These are phyloP conservation scores for Phylloporus sp. DNA, from an alignment of 768 basidiomycete genomes.

Conservation along the genomic window DNA sequence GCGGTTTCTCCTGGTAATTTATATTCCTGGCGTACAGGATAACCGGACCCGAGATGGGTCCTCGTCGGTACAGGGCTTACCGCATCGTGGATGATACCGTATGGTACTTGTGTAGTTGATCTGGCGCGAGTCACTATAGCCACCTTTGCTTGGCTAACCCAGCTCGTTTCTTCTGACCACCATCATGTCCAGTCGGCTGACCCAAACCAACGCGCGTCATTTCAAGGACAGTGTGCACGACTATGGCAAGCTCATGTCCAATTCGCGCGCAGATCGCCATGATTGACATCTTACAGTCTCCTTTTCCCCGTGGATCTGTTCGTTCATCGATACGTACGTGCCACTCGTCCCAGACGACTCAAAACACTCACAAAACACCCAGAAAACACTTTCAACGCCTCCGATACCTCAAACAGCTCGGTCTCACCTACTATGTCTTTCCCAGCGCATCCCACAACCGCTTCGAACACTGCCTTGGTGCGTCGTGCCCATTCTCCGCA, in stretches of 20 bases:
- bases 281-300: conserved; percentile 8
- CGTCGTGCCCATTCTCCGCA: not conserved
- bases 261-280: not conserved
- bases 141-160: not conserved
- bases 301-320: conserved; percentile 38
- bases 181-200: conserved; percentile 1
- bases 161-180: not conserved
- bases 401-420: conserved; percentile 75
- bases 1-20: conserved; percentile 11
- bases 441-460: conserved; percentile 76
- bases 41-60: not conserved
- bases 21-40: conserved; percentile 1
- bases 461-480: conserved; percentile 83
- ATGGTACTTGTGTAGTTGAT: not conserved
- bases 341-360: not conserved
- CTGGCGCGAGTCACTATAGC: not conserved
- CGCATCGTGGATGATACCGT: not conserved
- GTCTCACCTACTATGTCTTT: conserved; percentile 73
- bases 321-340: conserved; percentile 65
- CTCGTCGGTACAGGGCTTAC: not conserved
- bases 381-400: conserved; percentile 78
- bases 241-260: conserved; percentile 29
- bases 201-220: conserved; percentile 10
- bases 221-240: conserved; percentile 43
- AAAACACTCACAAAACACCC: not conserved